A percentile compares a stretch with the other conserved stretches of the same genome.
These are phyloP conservation scores for Oryza brachyantha DNA, from an alignment of 176 grass and related monocot species.

Conservation along the genomic window DNA sequence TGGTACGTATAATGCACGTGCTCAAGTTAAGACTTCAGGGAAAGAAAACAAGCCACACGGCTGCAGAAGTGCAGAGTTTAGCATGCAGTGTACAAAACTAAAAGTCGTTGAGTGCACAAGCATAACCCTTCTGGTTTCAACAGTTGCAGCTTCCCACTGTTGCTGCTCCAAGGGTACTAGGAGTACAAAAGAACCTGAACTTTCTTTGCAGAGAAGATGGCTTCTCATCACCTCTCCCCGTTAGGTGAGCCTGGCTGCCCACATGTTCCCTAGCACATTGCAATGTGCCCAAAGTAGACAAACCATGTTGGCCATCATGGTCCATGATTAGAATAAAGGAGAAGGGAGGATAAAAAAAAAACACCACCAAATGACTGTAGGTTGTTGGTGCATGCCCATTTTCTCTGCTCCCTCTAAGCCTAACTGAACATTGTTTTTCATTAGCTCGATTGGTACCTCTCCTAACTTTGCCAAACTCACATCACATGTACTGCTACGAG, in stretches of 20 bases:
- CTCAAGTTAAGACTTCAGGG: background rate
- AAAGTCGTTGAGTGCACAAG: too few species aligned
- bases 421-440: background rate
- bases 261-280: background rate
- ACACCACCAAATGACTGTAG: background rate
- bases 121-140: background rate
- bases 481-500: background rate
- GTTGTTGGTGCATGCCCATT: background rate
- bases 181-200: background rate
- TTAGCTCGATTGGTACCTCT: background rate
- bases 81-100: too few species aligned
- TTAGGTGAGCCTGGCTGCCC: constrained; percentile 21
- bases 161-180: background rate
- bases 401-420: background rate
- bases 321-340: background rate
- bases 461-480: constrained; percentile 44
- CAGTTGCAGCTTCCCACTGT: background rate
- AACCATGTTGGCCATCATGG: background rate
- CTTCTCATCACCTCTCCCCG: background rate
- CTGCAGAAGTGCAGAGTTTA: too few species aligned
- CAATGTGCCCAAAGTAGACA: background rate
- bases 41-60: too few species aligned
- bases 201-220: background rate
- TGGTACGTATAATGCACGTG: background rate
- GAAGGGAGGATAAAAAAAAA: too few species aligned